Evolutionary conservation across 1,284 basidiomycete species (phyloP).

Genomic region (Fomes fomentarius): DNA sequence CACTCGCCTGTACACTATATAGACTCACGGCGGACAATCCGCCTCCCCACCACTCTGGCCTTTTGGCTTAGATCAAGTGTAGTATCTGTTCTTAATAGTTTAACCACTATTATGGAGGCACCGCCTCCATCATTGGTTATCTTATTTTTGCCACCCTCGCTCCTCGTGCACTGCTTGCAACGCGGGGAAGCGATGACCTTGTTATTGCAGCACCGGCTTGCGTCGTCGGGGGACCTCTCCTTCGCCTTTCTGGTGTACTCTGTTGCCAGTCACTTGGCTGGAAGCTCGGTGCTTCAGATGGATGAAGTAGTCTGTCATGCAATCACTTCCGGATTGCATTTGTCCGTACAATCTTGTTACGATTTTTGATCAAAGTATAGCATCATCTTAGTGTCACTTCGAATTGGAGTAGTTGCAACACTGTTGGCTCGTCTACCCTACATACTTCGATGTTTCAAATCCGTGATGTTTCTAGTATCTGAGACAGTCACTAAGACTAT

Average conservation of each 20-base stretch:
- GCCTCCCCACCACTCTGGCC: conserved; percentile 79
- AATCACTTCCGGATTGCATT: too few relatives aligned
- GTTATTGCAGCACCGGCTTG: conserved; percentile 27
- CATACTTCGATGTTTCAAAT: too few relatives aligned
- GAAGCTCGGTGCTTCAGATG: conserved; percentile 11
- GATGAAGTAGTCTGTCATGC: neutral
- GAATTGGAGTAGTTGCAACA: too few relatives aligned
- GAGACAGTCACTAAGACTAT: too few relatives aligned
- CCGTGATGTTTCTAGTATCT: too few relatives aligned
- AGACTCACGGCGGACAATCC: neutral
- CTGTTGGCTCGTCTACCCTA: too few relatives aligned
- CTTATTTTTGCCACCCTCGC: conserved; percentile 29
- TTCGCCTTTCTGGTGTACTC: conserved; percentile 16
- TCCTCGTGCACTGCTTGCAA: conserved; percentile 28
- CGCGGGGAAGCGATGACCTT: conserved; percentile 28
- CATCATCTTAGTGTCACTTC: too few relatives aligned
- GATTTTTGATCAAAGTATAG: too few relatives aligned
- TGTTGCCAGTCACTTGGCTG: conserved; percentile 9
- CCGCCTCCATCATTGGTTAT: conserved; percentile 35
- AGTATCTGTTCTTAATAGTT: conserved; percentile 92
- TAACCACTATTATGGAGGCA: conserved; percentile 69
- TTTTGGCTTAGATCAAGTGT: conserved; percentile 97
- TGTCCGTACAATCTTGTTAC: too few relatives aligned
- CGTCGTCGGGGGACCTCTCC: conserved; percentile 26
- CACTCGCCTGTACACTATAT: neutral